phyloP scores from a whole-genome alignment of 1,284 basidiomycete genomes.

The Puccinia hordei region DNA sequence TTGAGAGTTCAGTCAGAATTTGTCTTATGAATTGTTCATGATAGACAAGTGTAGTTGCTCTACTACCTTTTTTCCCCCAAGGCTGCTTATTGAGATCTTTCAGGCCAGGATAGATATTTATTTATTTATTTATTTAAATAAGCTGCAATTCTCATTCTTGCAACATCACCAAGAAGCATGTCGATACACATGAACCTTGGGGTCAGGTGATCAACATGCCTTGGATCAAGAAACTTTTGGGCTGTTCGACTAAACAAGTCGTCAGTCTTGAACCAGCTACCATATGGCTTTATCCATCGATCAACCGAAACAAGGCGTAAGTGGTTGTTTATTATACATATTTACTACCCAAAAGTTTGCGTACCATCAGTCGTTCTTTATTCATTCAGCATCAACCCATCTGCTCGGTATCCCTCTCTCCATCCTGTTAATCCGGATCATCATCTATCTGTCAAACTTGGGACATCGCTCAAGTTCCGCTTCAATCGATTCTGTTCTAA shows the following conservation, averaged over 20 bases:
- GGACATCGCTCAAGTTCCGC: neutral
- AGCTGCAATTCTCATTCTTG: no score
- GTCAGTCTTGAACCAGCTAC: neutral
- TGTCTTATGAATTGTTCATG: no score
- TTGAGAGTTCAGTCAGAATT: no score
- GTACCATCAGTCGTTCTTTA: constrained; percentile 1
- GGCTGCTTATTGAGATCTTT: no score
- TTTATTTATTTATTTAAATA: no score
- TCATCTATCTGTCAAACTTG: neutral
- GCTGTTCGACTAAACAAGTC: neutral
- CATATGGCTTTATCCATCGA: neutral
- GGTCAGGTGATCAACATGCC: neutral
- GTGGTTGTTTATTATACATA: neutral
- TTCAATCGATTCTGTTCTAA: neutral
- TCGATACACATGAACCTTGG: neutral
- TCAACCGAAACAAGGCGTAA: neutral
- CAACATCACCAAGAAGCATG: neutral
- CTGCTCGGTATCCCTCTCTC: constrained; percentile 1
- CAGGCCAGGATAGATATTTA: no score
- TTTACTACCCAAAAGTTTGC: constrained; percentile 4
- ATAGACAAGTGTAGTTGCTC: no score
- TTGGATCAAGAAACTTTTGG: neutral
- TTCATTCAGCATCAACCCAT: constrained; percentile 5
- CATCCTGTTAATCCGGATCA: constrained; percentile 1
- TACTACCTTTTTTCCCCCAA: no score